These are phyloP conservation scores for Candida succiphila DNA, from an alignment of 805 yeast genomes.

Conservation along the genomic window DNA sequence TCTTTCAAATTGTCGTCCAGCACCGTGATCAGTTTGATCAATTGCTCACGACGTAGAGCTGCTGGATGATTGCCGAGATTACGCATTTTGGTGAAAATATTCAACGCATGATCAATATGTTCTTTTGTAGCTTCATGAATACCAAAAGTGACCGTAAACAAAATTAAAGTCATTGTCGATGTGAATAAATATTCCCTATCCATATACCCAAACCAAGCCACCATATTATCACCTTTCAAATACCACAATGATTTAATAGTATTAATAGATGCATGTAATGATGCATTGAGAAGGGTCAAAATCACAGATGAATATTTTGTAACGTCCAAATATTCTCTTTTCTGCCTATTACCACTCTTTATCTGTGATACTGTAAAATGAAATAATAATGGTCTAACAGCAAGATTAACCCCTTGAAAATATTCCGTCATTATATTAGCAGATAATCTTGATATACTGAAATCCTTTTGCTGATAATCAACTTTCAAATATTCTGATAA, in stretches of 20 bases:
- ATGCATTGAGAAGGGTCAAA: slow-evolving; percentile 60
- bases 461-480: slow-evolving; percentile 44
- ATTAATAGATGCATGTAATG: slow-evolving; percentile 73
- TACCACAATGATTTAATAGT: slow-evolving; percentile 70
- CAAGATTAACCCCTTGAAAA: slow-evolving; percentile 73
- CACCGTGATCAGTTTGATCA: slow-evolving; percentile 52
- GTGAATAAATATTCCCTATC: slow-evolving; percentile 76
- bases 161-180: slow-evolving; percentile 60
- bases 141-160: slow-evolving; percentile 75
- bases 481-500: slow-evolving; percentile 57
- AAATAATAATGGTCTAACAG: slow-evolving; percentile 66
- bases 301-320: slow-evolving; percentile 60
- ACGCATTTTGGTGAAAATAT: slow-evolving; percentile 65
- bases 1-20: slow-evolving; percentile 64
- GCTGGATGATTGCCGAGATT: slow-evolving; percentile 76
- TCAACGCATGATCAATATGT: slow-evolving; percentile 64
- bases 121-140: slow-evolving; percentile 66
- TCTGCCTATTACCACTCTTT: slow-evolving; percentile 22
- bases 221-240: slow-evolving; percentile 65
- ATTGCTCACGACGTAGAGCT: slow-evolving; percentile 60
- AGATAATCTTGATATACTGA: slow-evolving; percentile 52
- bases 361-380: slow-evolving; percentile 67
- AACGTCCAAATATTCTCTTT: slow-evolving; percentile 45
- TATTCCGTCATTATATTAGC: slow-evolving; percentile 77
- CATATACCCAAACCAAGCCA: slow-evolving; percentile 83